Evolutionary conservation across 768 basidiomycete species (phyloP).

Genomic region (Botryobasidium botryosum): DNA sequence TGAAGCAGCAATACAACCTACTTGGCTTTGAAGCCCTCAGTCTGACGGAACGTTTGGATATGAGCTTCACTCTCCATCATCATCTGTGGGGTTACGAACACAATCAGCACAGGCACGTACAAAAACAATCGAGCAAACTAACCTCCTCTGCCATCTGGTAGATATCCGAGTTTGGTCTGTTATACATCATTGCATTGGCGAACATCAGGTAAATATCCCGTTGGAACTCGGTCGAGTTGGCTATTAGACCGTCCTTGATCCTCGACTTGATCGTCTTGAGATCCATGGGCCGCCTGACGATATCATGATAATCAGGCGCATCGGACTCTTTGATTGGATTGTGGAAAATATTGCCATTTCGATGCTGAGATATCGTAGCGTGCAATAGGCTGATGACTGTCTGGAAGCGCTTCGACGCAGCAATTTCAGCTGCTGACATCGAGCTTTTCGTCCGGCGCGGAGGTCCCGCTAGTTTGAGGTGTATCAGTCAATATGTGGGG

Average conservation of each 20-base stretch:
- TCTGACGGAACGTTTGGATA: slow-evolving; percentile 55
- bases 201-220: slow-evolving; percentile 88
- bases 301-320: slow-evolving; percentile 81
- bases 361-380: slow-evolving; percentile 66
- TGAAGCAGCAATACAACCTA: not conserved
- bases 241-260: slow-evolving; percentile 68
- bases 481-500: no score
- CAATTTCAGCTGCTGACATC: no score
- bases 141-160: no score
- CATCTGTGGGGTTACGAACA: slow-evolving; percentile 44
- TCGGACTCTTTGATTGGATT: slow-evolving; percentile 78
- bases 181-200: slow-evolving; percentile 96
- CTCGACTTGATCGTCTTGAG: slow-evolving; percentile 80
- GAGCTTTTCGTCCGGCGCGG: no score
- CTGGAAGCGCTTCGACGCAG: slow-evolving; percentile 47
- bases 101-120: no score
- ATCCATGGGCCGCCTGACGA: slow-evolving; percentile 91
- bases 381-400: slow-evolving; percentile 68
- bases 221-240: slow-evolving; percentile 73
- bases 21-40: slow-evolving; percentile 37
- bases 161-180: no score
- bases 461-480: no score
- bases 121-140: no score
- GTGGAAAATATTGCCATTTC: slow-evolving; percentile 79
- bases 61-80: slow-evolving; percentile 54